A percentile compares a stretch with the other conserved stretches of the same genome.
Evolutionary conservation across 2,329 filamentous ascomycete species (phyloP).

Genomic region (Stagonosporopsis tanaceti): DNA sequence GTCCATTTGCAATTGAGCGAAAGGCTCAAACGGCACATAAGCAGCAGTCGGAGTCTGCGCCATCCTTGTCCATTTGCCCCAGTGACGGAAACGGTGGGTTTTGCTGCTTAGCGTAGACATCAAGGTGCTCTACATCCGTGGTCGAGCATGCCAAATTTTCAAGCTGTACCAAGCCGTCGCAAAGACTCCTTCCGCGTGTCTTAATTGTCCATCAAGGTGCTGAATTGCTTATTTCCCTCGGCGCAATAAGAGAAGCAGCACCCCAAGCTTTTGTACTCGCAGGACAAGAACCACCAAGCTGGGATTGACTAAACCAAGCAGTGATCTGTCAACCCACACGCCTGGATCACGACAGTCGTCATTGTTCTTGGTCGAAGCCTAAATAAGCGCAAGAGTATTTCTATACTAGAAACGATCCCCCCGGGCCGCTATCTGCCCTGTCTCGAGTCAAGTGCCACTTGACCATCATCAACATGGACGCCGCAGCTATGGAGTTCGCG

Average conservation of each 20-base stretch:
- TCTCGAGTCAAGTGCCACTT: not conserved
- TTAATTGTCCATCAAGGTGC: constrained; percentile 29
- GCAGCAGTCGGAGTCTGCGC: constrained; percentile 10
- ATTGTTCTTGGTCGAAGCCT: not conserved
- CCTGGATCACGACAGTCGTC: not conserved
- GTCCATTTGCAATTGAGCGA: constrained; percentile 6
- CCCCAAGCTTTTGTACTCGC: constrained; percentile 19
- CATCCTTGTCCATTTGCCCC: constrained; percentile 17
- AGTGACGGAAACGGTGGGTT: constrained; percentile 20
- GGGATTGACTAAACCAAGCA: constrained; percentile 16
- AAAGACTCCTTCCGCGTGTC: constrained; percentile 9
- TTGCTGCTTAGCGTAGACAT: constrained; percentile 28
- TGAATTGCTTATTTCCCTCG: constrained; percentile 21
- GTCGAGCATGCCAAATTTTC: constrained; percentile 15
- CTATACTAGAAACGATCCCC: constrained; percentile 7
- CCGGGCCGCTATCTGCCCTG: constrained; percentile 1
- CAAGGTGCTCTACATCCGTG: constrained; percentile 29
- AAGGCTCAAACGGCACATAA: constrained; percentile 14
- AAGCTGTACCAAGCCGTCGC: constrained; percentile 21
- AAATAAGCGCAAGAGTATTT: not conserved
- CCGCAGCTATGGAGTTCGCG: constrained; percentile 32
- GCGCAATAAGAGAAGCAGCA: constrained; percentile 20
- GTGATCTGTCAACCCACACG: constrained; percentile 8
- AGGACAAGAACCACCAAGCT: constrained; percentile 16
- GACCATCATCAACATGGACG: constrained; percentile 26